phyloP scores from a whole-genome alignment of 2,329 filamentous ascomycete species.

The Pseudogymnoascus sp. region DNA sequence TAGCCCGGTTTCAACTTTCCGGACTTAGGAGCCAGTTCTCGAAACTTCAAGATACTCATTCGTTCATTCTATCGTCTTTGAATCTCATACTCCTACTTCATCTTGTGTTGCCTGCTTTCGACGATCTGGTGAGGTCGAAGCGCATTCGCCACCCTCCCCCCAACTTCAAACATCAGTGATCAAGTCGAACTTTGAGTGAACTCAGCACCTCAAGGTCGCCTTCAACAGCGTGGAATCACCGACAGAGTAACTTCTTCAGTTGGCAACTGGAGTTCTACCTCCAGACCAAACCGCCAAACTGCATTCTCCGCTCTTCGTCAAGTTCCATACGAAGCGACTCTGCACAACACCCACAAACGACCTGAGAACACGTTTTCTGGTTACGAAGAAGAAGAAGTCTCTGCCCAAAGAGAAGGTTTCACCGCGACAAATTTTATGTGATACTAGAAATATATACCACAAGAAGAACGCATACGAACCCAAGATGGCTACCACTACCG shows the following conservation, averaged over 20 bases:
- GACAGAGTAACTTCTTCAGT: slow-evolving; percentile 11
- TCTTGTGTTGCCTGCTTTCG: background rate
- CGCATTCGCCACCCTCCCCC: slow-evolving; percentile 8
- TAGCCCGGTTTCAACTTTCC: slow-evolving; percentile 11
- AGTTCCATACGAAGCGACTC: slow-evolving; percentile 40
- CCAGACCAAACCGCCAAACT: slow-evolving; percentile 46
- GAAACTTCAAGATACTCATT: slow-evolving; percentile 10
- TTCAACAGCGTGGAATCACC: slow-evolving; percentile 5
- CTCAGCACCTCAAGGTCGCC: slow-evolving; percentile 8
- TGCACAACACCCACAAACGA: slow-evolving; percentile 29
- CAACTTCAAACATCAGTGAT: slow-evolving; percentile 6
- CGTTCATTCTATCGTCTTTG: slow-evolving; percentile 8
- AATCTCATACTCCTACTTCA: background rate
- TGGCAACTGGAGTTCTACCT: slow-evolving; percentile 5
- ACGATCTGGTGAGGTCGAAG: background rate
- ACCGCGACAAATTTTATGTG: slow-evolving; percentile 27
- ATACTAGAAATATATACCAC: slow-evolving; percentile 35
- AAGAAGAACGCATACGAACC: slow-evolving; percentile 32
- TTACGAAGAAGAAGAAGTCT: slow-evolving; percentile 25
- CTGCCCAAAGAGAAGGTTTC: slow-evolving; percentile 8
- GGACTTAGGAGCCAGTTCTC: slow-evolving; percentile 8
- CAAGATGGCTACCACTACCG: slow-evolving; percentile 36
- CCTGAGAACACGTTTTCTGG: slow-evolving; percentile 21
- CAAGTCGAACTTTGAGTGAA: slow-evolving; percentile 10
- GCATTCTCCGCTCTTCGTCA: slow-evolving; percentile 65